Percentiles rank a stretch among this genome's conserved stretches.
Evolutionary conservation across 2,329 filamentous ascomycete species (phyloP).

Genomic region (Leptographium flavum): DNA sequence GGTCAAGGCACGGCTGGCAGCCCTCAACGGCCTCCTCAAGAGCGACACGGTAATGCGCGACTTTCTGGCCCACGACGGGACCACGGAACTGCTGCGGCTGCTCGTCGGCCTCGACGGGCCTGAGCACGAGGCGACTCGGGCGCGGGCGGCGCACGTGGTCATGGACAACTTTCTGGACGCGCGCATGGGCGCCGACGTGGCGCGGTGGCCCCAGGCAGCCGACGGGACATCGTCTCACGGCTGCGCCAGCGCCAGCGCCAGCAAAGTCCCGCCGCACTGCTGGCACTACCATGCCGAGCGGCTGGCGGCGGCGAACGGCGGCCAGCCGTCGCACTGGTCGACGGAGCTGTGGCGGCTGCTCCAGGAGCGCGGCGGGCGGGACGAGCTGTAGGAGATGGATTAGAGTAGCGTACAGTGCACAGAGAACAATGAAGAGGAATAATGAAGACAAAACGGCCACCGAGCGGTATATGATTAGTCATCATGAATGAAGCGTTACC

Average conservation of each 20-base stretch:
- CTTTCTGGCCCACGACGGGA: slow-evolving; percentile 41
- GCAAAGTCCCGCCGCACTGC: slow-evolving; percentile 26
- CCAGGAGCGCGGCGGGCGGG: slow-evolving; percentile 1
- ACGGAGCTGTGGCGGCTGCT: slow-evolving; percentile 8
- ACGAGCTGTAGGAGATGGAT: slow-evolving; percentile 3
- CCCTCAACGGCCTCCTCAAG: slow-evolving; percentile 42
- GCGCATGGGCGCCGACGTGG: slow-evolving; percentile 43
- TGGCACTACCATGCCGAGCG: slow-evolving; percentile 36
- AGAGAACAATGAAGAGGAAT: no score
- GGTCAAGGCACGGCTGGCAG: slow-evolving; percentile 27
- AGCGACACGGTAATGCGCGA: slow-evolving; percentile 34
- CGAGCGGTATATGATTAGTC: no score
- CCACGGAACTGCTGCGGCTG: slow-evolving; percentile 38
- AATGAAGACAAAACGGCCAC: no score
- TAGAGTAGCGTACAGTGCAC: no score
- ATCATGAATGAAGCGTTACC: no score
- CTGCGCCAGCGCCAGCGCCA: slow-evolving; percentile 12
- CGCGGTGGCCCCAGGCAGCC: slow-evolving; percentile 35
- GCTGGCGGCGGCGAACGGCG: slow-evolving; percentile 21
- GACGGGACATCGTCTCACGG: slow-evolving; percentile 11
- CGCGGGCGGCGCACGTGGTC: slow-evolving; percentile 42
- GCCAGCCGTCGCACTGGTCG: slow-evolving; percentile 18
- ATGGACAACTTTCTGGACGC: slow-evolving; percentile 54
- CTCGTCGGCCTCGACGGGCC: slow-evolving; percentile 26
- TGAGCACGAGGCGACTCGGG: slow-evolving; percentile 35